Base-by-base conservation (phyloP, 345 rosid species). In the Gossypium raimondii region DNA sequence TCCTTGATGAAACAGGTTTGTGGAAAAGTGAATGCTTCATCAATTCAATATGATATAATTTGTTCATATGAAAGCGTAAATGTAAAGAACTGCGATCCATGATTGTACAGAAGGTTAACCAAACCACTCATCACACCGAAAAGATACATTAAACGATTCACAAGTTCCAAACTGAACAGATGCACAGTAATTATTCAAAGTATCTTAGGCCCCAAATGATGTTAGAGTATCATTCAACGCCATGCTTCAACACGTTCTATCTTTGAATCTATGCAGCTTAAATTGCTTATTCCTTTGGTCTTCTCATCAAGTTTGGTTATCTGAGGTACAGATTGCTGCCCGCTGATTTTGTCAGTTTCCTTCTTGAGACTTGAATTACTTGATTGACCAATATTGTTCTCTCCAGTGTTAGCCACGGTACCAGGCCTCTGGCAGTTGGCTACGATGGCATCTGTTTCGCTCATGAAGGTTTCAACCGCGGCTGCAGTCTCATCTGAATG, bases 321-420 rank as follows among this genome's bases (percentile, higher is more conserved):
- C 18, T 53, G 80, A 80, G 79, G 81, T 62, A 68, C 72, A 57
- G 86, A 77, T 66, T 75, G 75, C 75, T 73, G 85, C 76, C 77
- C 61, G 73, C 65, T 77, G 48, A 72, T 38, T 72, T 77, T 76
- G 55, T 79, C 67, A 4, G 72, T 76, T 20, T 75, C 78, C 71
- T 57, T 57, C 13, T 75, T 73, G 48, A 71, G 66, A 78, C 62
- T 72, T 18, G 82, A 76, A 59, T 72, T 77, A 25, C 88, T 85
- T 73, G 88, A 79, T 75, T 83, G 84, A 17, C 84, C 79, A 56
- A 74, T 75, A 60, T 76, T 77, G 81, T 45, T 71, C 72, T 77
- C 81, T 60, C 65, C 78, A 20, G 48, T 56, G 47, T 64, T 69
- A n/a, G 71, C 65, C 38, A 73, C 74, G 73, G 47, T 44, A 38